Percentiles rank a stretch among this genome's conserved stretches.
phyloP scores from a whole-genome alignment of 2,329 filamentous ascomycete genomes.

The Verticillium isaacii region DNA sequence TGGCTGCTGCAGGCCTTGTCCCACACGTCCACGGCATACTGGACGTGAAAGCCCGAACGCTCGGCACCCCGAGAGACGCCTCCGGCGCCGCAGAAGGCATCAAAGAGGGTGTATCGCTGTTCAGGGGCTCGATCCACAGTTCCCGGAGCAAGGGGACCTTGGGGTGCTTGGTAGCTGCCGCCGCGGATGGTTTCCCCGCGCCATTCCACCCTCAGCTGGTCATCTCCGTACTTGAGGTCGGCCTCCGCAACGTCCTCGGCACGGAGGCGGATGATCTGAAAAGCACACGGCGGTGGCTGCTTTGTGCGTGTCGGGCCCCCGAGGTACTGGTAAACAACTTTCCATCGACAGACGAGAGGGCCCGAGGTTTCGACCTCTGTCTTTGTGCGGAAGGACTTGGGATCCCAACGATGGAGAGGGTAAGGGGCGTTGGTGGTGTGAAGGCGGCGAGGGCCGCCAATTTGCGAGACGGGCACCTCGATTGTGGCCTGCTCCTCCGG shows the following conservation, averaged over 20 bases:
- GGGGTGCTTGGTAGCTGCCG: conserved; percentile 21
- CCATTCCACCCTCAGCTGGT: conserved; percentile 27
- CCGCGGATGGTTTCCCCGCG: conserved; percentile 32
- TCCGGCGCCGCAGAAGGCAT: conserved; percentile 70
- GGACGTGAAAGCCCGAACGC: conserved; percentile 50
- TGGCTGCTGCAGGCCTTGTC: conserved; percentile 53
- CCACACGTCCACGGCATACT: conserved; percentile 62
- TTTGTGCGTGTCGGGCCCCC: background rate
- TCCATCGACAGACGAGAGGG: conserved; percentile 49
- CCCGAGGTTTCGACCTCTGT: conserved; percentile 22
- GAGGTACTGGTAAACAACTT: conserved; percentile 22
- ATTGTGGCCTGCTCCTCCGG: conserved; percentile 30
- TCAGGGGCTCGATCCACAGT: conserved; percentile 11
- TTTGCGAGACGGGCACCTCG: conserved; percentile 32
- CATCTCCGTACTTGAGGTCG: conserved; percentile 23
- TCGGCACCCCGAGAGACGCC: conserved; percentile 64
- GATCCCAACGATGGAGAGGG: conserved; percentile 27
- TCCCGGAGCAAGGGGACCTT: background rate
- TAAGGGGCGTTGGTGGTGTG: conserved; percentile 51
- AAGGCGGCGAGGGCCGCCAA: conserved; percentile 38
- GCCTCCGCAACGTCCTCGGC: conserved; percentile 22
- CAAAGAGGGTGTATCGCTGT: conserved; percentile 62
- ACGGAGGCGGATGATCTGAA: conserved; percentile 29
- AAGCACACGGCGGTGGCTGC: conserved; percentile 9
- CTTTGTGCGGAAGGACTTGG: conserved; percentile 13